phyloP scores from a whole-genome alignment of 2,329 filamentous ascomycete genomes.

The Gnomoniopsis smithogilvyi region DNA sequence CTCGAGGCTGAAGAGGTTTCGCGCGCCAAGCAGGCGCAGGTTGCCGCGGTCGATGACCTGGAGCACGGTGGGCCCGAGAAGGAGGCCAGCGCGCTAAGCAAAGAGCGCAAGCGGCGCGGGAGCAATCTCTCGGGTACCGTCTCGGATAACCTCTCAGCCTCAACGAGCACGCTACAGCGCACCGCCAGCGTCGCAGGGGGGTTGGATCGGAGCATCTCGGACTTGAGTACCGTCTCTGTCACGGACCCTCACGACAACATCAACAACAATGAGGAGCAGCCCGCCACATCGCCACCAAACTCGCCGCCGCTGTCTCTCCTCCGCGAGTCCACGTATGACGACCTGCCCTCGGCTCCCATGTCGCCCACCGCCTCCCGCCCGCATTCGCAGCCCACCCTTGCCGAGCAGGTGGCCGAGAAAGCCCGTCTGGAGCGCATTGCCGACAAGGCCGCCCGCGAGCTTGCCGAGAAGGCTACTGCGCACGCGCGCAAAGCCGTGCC shows the following conservation, averaged over 20 bases:
- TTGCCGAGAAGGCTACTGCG: slow-evolving; percentile 50
- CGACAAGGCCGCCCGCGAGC: slow-evolving; percentile 50
- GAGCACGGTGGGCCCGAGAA: slow-evolving; percentile 12
- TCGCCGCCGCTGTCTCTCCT: slow-evolving; percentile 20
- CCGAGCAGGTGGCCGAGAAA: slow-evolving; percentile 56
- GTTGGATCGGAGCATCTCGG: slow-evolving; percentile 19
- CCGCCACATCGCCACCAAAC: slow-evolving; percentile 19
- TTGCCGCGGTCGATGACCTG: slow-evolving; percentile 13
- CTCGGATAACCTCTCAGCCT: slow-evolving; percentile 17
- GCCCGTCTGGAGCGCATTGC: slow-evolving; percentile 60
- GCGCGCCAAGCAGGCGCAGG: slow-evolving; percentile 26
- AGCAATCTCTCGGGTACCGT: slow-evolving; percentile 10
- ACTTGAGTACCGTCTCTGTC: slow-evolving; percentile 17
- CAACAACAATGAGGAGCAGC: slow-evolving; percentile 23
- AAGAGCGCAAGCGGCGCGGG: slow-evolving; percentile 17
- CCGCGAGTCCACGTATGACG: slow-evolving; percentile 7
- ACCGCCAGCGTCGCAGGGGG: slow-evolving; percentile 12
- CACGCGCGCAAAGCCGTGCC: slow-evolving; percentile 51
- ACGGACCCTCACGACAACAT: slow-evolving; percentile 18
- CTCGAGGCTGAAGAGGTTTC: slow-evolving; percentile 62
- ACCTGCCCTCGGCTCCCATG: neutral
- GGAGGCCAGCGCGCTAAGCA: slow-evolving; percentile 18
- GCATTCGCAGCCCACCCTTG: slow-evolving; percentile 34
- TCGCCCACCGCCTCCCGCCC: slow-evolving; percentile 3
- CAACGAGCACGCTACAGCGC: slow-evolving; percentile 22